phyloP scores from a whole-genome alignment of 2,329 filamentous ascomycete species.

The Zymoseptoria tritici region DNA sequence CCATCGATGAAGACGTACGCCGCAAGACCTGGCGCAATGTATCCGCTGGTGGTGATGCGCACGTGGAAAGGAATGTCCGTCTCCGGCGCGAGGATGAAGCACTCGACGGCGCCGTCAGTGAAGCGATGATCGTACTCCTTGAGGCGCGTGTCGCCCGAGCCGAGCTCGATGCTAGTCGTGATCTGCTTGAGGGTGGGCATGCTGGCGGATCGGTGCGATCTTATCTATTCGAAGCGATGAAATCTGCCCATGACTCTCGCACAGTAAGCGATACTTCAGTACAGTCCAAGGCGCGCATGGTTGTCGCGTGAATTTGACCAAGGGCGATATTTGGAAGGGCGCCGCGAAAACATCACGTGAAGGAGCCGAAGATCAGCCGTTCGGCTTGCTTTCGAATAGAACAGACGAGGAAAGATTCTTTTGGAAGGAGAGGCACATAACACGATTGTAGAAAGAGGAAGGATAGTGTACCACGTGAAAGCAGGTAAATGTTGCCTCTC shows the following conservation, averaged over 20 bases:
- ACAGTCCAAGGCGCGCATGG: background rate
- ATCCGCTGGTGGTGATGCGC: slow-evolving; percentile 42
- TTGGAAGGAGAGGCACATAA: background rate
- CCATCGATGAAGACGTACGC: slow-evolving; percentile 53
- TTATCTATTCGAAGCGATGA: background rate
- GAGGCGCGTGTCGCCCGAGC: slow-evolving; percentile 36
- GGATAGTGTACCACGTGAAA: too few species aligned
- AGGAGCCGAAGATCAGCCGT: background rate
- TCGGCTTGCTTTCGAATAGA: background rate
- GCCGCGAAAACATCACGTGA: background rate
- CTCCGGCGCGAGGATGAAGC: slow-evolving; percentile 44
- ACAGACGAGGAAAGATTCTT: background rate
- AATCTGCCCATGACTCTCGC: background rate
- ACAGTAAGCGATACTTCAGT: background rate
- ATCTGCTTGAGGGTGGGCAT: slow-evolving; percentile 51
- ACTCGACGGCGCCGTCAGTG: slow-evolving; percentile 46
- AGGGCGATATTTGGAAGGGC: background rate
- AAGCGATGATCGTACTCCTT: slow-evolving; percentile 46
- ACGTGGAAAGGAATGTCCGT: slow-evolving; percentile 42
- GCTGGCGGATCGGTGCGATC: slow-evolving; percentile 5
- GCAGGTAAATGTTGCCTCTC: background rate
- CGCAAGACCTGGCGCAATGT: slow-evolving; percentile 47
- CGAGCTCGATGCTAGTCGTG: slow-evolving; percentile 45
- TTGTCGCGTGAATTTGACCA: background rate
- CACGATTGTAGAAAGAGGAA: too few species aligned